Conservation (phyloP, 306 rosid genomes). For the Hippophae rhamnoides region DNA sequence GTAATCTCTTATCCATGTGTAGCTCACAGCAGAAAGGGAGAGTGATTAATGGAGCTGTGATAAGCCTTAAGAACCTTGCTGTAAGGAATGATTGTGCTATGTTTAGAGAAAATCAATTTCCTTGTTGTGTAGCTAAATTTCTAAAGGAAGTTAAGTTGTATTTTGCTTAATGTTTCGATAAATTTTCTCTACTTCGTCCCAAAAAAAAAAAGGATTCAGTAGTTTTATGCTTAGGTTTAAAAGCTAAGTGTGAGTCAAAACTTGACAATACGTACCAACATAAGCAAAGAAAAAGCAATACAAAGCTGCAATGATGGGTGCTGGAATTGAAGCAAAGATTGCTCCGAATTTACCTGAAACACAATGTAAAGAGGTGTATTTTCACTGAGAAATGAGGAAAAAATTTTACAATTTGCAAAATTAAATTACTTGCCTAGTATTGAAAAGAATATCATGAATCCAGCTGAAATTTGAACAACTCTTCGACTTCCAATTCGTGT, state of each 20-base stretch:
- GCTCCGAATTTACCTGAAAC: constrained; percentile 88
- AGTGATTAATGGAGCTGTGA: too few species aligned
- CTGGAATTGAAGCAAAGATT: constrained; percentile 90
- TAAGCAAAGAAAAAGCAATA: constrained; percentile 95
- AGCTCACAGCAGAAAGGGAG: too few species aligned
- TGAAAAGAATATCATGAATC: constrained; percentile 95
- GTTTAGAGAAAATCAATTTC: too few species aligned
- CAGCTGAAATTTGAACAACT: constrained; percentile 88
- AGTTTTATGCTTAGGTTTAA: not conserved
- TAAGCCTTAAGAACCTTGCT: too few species aligned
- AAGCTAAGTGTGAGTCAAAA: constrained; percentile 2
- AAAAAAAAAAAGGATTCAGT: not conserved
- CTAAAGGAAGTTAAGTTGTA: too few species aligned
- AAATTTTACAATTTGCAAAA: not conserved
- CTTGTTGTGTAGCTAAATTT: too few species aligned
- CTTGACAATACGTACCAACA: constrained; percentile 56
- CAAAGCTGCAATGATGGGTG: constrained; percentile 75
- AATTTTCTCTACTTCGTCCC: too few species aligned
- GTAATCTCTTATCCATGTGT: too few species aligned
- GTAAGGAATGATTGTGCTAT: too few species aligned
- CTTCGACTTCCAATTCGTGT: constrained; percentile 96
- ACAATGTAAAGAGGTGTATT: constrained; percentile 2
- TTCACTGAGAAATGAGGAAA: not conserved
- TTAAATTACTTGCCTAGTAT: constrained; percentile 49
- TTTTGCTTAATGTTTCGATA: too few species aligned